phyloP scores from a whole-genome alignment of 768 basidiomycete genomes.

The Coprinopsis strossmayeri region DNA sequence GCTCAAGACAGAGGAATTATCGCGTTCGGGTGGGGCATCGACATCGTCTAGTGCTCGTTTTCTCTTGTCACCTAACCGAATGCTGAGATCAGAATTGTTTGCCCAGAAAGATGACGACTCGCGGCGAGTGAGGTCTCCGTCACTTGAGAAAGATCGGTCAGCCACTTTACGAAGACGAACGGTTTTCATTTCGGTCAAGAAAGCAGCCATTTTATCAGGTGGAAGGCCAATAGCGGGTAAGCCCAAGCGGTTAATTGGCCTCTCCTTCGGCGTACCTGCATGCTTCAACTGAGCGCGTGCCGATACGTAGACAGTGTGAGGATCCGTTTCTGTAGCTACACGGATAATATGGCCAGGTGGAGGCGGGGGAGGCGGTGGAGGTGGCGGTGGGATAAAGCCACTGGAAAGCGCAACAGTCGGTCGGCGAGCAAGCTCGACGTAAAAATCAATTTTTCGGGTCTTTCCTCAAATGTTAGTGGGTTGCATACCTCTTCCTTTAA shows the following conservation, averaged over 20 bases:
- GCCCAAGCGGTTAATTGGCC: slow-evolving; percentile 62
- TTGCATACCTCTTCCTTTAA: slow-evolving; percentile 50
- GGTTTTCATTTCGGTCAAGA: slow-evolving; percentile 74
- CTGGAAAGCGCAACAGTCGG: slow-evolving; percentile 20
- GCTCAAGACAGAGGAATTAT: slow-evolving; percentile 1
- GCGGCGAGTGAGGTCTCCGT: slow-evolving; percentile 5
- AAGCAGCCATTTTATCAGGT: slow-evolving; percentile 78
- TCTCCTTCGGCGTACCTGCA: slow-evolving; percentile 50
- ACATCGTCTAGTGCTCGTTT: slow-evolving; percentile 6
- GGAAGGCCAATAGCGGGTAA: slow-evolving; percentile 68
- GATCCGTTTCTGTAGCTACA: slow-evolving; percentile 28
- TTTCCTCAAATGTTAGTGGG: not conserved
- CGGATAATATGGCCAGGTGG: slow-evolving; percentile 26
- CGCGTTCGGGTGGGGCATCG: not conserved
- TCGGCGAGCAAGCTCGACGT: slow-evolving; percentile 39
- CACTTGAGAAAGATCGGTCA: slow-evolving; percentile 8
- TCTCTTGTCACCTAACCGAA: slow-evolving; percentile 1
- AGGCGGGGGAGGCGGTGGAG: slow-evolving; percentile 40
- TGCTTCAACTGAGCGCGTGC: slow-evolving; percentile 63
- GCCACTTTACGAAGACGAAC: slow-evolving; percentile 56
- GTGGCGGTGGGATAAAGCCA: slow-evolving; percentile 32
- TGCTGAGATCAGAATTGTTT: not conserved
- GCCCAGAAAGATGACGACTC: slow-evolving; percentile 10
- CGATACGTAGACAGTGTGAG: slow-evolving; percentile 34
- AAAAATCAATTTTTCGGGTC: too few relatives aligned